A percentile compares a stretch with the other conserved stretches of the same genome.
Conservation (phyloP, 73 alveolate species). For the Stentor roeselii region DNA sequence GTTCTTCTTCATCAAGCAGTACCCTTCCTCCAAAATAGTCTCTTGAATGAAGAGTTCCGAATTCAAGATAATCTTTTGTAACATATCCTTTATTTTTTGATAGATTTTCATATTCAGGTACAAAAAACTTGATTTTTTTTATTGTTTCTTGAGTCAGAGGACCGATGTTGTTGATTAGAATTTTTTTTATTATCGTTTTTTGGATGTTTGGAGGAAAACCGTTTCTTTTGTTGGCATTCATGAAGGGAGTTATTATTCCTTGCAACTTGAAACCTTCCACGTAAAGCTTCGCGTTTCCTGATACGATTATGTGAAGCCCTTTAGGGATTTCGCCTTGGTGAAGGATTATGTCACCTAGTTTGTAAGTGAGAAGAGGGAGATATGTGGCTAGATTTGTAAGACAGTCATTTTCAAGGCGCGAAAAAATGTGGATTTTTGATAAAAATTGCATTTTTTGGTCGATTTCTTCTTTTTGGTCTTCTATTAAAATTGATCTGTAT, state of each 20-base stretch:
- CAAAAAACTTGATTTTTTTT: too few relatives aligned
- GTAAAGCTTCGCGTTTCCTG: background rate
- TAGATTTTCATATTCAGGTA: too few relatives aligned
- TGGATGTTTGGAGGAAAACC: background rate
- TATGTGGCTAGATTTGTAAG: background rate
- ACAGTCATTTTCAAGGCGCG: background rate
- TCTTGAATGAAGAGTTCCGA: background rate
- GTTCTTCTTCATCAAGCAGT: background rate
- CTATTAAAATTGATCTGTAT: background rate
- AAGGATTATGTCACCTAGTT: background rate
- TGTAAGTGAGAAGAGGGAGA: background rate
- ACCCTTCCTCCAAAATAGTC: slow-evolving; percentile 17
- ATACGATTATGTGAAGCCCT: background rate
- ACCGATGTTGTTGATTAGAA: background rate
- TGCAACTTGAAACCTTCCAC: background rate
- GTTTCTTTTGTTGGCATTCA: background rate
- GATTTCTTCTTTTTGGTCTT: background rate
- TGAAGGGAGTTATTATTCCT: background rate
- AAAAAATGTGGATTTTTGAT: background rate
- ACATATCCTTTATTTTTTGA: background rate
- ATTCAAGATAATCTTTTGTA: background rate
- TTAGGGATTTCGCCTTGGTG: slow-evolving; percentile 7
- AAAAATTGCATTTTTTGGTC: background rate
- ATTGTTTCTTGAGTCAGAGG: too few relatives aligned
- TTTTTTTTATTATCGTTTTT: too few relatives aligned